These are phyloP conservation scores for Wickerhamomyces hampshirensis DNA, from an alignment of 805 yeast species.

Conservation along the genomic window DNA sequence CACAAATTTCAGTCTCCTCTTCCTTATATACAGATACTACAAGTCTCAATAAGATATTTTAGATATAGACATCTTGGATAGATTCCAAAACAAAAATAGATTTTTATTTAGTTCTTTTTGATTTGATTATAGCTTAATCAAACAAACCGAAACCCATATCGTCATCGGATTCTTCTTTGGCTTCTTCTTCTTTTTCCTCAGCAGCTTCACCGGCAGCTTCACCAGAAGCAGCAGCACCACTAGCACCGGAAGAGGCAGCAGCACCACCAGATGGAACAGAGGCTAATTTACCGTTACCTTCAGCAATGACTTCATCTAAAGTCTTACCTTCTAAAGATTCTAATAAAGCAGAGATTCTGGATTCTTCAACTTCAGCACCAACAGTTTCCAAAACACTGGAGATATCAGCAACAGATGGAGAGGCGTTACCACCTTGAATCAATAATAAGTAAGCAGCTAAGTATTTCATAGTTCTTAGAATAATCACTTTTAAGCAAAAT, in stretches of 20 bases:
- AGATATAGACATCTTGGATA: no score
- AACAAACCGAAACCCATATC: conserved; percentile 96
- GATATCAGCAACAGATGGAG: conserved; percentile 78
- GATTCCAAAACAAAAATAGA: no score
- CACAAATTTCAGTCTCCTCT: no score
- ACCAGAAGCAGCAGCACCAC: conserved; percentile 50
- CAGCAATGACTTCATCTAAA: conserved; percentile 65
- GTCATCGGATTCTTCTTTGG: conserved; percentile 59
- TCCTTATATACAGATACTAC: no score
- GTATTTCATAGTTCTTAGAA: conserved; percentile 68
- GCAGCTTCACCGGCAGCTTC: conserved; percentile 53
- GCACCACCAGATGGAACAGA: conserved; percentile 82
- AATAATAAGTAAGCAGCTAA: conserved; percentile 91
- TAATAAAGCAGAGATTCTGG: conserved; percentile 66
- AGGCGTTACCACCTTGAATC: conserved; percentile 79
- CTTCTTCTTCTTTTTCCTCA: conserved; percentile 42
- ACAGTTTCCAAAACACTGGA: conserved; percentile 67
- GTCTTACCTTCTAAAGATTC: conserved; percentile 77
- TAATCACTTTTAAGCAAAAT: conserved; percentile 71
- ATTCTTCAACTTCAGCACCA: conserved; percentile 76
- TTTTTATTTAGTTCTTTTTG: no score
- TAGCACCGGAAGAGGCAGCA: conserved; percentile 56
- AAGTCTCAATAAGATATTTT: no score
- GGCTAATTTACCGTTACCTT: conserved; percentile 76
- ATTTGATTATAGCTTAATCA: no score